Conservation (phyloP, 352 stramenopile genomes). For the Aphanomyces euteiches region DNA sequence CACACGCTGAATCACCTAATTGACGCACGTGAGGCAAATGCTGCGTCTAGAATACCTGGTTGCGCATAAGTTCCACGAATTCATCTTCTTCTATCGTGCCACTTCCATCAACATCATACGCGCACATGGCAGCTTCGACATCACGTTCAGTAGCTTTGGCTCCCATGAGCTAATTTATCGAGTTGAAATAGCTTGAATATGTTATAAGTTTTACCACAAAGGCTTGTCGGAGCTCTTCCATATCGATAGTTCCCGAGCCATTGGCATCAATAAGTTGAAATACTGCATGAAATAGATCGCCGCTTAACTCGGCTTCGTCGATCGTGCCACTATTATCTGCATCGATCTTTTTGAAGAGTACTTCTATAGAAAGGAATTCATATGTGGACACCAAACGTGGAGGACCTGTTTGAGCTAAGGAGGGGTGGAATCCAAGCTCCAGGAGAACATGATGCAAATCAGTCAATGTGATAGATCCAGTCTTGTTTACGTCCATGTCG, state of each 20-base stretch:
- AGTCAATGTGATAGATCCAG: constrained; percentile 47
- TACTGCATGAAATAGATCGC: constrained; percentile 27
- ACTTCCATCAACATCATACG: constrained; percentile 29
- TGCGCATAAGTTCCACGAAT: constrained; percentile 31
- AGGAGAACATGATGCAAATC: constrained; percentile 65
- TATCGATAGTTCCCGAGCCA: constrained; percentile 28
- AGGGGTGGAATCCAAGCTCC: constrained; percentile 59
- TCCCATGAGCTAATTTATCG: constrained; percentile 18
- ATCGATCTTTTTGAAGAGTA: constrained; percentile 25
- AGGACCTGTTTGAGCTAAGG: constrained; percentile 17
- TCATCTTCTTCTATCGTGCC: constrained; percentile 32
- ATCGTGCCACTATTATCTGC: constrained; percentile 22
- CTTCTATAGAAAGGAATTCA: background rate
- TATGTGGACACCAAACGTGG: background rate
- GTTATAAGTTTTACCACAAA: constrained; percentile 12
- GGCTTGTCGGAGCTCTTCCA: constrained; percentile 25
- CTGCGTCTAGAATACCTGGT: constrained; percentile 7
- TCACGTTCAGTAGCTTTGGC: constrained; percentile 21
- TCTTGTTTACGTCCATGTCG: constrained; percentile 61
- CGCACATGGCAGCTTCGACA: constrained; percentile 26
- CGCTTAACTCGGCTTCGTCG: constrained; percentile 20
- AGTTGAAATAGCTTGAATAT: background rate
- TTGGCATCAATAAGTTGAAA: constrained; percentile 26
- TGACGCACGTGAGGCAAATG: background rate
- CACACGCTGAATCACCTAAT: constrained; percentile 25